Percentiles rank a stretch among this genome's conserved stretches.
Conservation (phyloP, 345 rosid species). For the Punica granatum region DNA sequence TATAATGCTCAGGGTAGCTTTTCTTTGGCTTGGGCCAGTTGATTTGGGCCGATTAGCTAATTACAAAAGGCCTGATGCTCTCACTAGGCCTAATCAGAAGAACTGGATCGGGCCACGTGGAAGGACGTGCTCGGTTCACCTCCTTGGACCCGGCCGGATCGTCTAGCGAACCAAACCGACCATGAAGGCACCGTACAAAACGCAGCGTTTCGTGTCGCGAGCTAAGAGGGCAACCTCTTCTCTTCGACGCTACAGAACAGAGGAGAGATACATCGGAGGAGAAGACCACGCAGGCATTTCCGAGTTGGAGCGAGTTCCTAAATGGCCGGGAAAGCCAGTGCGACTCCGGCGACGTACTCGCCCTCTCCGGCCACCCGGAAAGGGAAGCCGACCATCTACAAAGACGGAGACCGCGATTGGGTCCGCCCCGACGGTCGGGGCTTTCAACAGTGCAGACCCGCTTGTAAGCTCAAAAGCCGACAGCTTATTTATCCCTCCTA, state of each 20-base stretch:
- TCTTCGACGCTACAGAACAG: neutral
- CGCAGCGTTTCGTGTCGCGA: neutral
- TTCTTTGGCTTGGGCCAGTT: too few species aligned
- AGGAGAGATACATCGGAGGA: neutral
- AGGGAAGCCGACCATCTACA: constrained; percentile 35
- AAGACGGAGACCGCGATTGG: constrained; percentile 63
- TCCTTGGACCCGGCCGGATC: too few species aligned
- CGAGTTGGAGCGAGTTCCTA: neutral
- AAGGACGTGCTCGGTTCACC: neutral
- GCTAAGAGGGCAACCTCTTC: neutral
- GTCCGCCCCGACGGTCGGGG: constrained; percentile 86
- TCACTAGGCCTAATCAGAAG: neutral
- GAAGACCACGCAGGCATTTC: too few species aligned
- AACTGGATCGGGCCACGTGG: neutral
- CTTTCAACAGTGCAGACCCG: constrained; percentile 89
- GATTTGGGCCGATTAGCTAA: too few species aligned
- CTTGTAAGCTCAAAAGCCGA: constrained; percentile 36
- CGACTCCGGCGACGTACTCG: constrained; percentile 56
- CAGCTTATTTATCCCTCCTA: neutral
- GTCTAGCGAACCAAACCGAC: too few species aligned
- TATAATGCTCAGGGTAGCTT: too few species aligned
- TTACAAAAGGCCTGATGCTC: too few species aligned
- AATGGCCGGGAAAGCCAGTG: constrained; percentile 51
- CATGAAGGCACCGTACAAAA: too few species aligned
- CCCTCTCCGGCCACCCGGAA: constrained; percentile 36